These are phyloP conservation scores for Aspergillus sp. DNA, from an alignment of 2,329 filamentous ascomycete genomes.

Conservation along the genomic window DNA sequence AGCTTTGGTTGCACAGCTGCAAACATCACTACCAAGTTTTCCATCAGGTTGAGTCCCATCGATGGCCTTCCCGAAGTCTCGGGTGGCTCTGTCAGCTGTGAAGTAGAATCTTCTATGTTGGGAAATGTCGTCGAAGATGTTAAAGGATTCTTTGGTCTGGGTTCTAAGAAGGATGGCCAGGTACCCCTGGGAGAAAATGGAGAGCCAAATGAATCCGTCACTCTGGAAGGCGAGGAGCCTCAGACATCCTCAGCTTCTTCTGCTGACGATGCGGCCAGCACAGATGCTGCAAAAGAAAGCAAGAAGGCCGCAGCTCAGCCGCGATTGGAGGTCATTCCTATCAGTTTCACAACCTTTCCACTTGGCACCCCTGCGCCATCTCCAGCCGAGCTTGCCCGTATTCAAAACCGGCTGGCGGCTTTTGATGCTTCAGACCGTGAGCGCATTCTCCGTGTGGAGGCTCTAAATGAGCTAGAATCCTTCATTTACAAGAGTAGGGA, in stretches of 20 bases:
- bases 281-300: constrained; percentile 48
- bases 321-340: constrained; percentile 52
- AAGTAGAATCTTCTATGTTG: constrained; percentile 73
- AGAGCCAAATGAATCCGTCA: constrained; percentile 49
- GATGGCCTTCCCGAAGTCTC: constrained; percentile 78
- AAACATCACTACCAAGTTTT: constrained; percentile 78
- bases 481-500: constrained; percentile 90
- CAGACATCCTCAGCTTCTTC: constrained; percentile 47
- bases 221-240: constrained; percentile 45
- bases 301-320: constrained; percentile 43
- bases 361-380: constrained; percentile 44
- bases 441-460: constrained; percentile 76
- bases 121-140: constrained; percentile 87
- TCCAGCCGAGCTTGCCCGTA: constrained; percentile 42
- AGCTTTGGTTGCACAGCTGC: constrained; percentile 73
- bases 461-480: constrained; percentile 86
- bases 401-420: constrained; percentile 72
- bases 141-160: constrained; percentile 94
- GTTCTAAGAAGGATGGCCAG: constrained; percentile 85
- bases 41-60: constrained; percentile 67
- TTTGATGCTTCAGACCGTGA: constrained; percentile 85
- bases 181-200: constrained; percentile 64
- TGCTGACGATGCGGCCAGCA: constrained; percentile 49
- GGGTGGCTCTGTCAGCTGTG: constrained; percentile 79
- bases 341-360: constrained; percentile 51